Conservation (phyloP, 1,284 basidiomycete genomes). For the Malassezia obtusa region DNA sequence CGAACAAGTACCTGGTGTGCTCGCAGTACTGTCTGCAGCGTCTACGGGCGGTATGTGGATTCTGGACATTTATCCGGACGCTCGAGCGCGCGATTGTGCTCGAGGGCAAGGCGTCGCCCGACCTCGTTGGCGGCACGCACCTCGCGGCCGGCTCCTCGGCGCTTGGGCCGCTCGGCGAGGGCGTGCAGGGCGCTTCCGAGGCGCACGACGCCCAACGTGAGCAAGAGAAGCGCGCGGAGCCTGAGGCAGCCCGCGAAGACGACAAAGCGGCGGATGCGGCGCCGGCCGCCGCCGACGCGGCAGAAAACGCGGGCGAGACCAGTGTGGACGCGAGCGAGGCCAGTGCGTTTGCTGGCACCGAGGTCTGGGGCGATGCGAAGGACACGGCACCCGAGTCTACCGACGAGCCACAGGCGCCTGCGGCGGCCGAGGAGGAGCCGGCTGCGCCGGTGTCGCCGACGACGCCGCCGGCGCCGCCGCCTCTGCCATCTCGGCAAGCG, state of each 20-base stretch:
- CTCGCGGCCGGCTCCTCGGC: not conserved
- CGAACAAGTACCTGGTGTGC: slow-evolving; percentile 39
- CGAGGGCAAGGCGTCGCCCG: slow-evolving; percentile 38
- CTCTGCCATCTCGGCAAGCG: not conserved
- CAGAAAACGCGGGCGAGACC: too few species aligned
- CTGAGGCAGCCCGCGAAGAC: slow-evolving; percentile 6
- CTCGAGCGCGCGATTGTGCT: slow-evolving; percentile 43
- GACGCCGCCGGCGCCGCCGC: not conserved
- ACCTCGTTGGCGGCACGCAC: slow-evolving; percentile 13
- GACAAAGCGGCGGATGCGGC: not conserved
- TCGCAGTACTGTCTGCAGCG: slow-evolving; percentile 41
- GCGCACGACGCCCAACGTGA: not conserved
- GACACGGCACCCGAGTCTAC: slow-evolving; percentile 6
- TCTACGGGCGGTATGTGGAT: slow-evolving; percentile 37
- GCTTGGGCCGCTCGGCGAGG: not conserved
- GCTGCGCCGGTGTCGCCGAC: not conserved
- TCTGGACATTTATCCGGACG: slow-evolving; percentile 42
- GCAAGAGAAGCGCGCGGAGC: not conserved
- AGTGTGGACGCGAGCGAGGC: too few species aligned
- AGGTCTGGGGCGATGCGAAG: not conserved
- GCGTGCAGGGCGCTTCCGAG: not conserved
- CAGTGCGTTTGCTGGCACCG: too few species aligned
- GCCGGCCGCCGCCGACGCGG: slow-evolving; percentile 3
- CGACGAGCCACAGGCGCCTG: not conserved
- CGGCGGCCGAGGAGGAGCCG: not conserved